Conservation (phyloP, 2,329 filamentous ascomycete species). For the Penicillium sp. region DNA sequence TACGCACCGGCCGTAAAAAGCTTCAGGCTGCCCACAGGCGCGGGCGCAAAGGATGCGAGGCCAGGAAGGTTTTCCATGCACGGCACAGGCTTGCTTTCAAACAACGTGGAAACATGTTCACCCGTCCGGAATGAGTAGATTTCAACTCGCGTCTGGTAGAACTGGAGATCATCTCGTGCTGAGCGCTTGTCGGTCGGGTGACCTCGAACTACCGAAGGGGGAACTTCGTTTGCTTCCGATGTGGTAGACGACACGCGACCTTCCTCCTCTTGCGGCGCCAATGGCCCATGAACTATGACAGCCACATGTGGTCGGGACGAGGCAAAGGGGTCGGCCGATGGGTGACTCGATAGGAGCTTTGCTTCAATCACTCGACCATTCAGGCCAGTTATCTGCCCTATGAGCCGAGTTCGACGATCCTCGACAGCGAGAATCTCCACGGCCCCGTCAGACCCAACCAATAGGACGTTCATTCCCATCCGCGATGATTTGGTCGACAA, state of each 20-base stretch:
- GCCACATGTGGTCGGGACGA: conserved; percentile 69
- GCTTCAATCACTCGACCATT: conserved; percentile 76
- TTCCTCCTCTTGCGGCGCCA: conserved; percentile 50
- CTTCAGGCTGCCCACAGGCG: conserved; percentile 67
- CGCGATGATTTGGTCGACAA: conserved; percentile 43
- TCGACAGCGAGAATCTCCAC: conserved; percentile 71
- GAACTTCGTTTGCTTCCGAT: conserved; percentile 37
- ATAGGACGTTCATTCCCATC: conserved; percentile 58
- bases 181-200: conserved; percentile 21
- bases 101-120: conserved; percentile 66
- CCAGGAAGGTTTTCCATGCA: conserved; percentile 56
- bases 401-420: conserved; percentile 65
- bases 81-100: conserved; percentile 63
- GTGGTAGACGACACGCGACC: conserved; percentile 31
- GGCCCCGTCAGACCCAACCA: conserved; percentile 76
- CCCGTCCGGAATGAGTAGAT: conserved; percentile 80
- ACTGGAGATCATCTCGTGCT: conserved; percentile 28
- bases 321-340: conserved; percentile 50
- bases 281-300: conserved; percentile 74
- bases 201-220: conserved; percentile 26
- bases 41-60: conserved; percentile 63
- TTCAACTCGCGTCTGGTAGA: conserved; percentile 82
- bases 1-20: conserved; percentile 69
- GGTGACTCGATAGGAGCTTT: conserved; percentile 72
- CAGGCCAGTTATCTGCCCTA: conserved; percentile 70